Percentiles rank a stretch among this genome's conserved stretches.
Evolutionary conservation across 179 eudicot species (phyloP).

Genomic region (Monotropa hypopitys): DNA sequence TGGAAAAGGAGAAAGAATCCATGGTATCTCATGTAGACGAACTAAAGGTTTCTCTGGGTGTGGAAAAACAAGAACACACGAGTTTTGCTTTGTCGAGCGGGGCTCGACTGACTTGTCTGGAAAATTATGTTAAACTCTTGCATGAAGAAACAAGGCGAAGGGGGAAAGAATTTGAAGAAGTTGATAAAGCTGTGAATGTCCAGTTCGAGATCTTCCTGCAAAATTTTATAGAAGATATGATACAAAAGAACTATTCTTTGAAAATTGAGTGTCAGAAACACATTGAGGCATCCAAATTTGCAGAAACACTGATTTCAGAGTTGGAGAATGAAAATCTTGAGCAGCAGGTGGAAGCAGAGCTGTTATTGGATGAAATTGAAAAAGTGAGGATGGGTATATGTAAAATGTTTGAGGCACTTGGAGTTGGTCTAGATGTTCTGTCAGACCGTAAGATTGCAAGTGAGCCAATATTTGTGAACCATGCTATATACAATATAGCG

Average conservation of each 20-base stretch:
- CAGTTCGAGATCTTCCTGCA: constrained; percentile 85
- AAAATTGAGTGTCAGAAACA: constrained; percentile 70
- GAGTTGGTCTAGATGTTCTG: constrained; percentile 24
- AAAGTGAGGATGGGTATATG: constrained; percentile 56
- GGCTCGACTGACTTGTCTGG: constrained; percentile 51
- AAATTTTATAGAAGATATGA: constrained; percentile 80
- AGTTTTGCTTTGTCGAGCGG: constrained; percentile 36
- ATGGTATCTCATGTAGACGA: constrained; percentile 45
- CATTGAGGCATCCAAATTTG: constrained; percentile 51
- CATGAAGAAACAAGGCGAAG: constrained; percentile 55
- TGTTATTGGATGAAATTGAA: constrained; percentile 60
- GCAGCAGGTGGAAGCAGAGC: constrained; percentile 80
- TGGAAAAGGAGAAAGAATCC: constrained; percentile 59
- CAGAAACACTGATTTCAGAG: constrained; percentile 70
- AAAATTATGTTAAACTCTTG: constrained; percentile 43
- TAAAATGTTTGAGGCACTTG: constrained; percentile 53
- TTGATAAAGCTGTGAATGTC: constrained; percentile 69
- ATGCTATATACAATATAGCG: constrained; percentile 33
- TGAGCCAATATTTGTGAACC: constrained; percentile 37
- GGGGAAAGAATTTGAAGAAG: constrained; percentile 71
- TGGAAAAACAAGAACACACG: constrained; percentile 54
- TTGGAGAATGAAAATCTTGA: constrained; percentile 85
- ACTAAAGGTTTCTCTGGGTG: constrained; percentile 39
- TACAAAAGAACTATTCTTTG: constrained; percentile 58
- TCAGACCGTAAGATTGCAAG: constrained; percentile 31